Conservation (phyloP, 2,329 filamentous ascomycete genomes). For the Fusarium goolgardi region DNA sequence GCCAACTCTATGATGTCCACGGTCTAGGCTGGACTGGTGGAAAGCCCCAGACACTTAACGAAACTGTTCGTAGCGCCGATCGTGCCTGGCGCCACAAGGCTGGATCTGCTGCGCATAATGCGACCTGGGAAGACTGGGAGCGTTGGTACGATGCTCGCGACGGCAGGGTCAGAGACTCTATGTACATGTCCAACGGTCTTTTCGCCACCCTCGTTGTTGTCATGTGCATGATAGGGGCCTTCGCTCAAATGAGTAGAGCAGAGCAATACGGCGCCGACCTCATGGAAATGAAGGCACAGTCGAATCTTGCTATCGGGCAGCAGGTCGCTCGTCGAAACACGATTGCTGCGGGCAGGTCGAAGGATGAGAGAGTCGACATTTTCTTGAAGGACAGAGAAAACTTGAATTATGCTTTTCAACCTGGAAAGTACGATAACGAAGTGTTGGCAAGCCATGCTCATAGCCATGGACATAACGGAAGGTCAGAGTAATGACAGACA, state of each 20-base stretch:
- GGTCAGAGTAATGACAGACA: not conserved
- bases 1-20: conserved; percentile 82
- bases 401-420: conserved; percentile 49
- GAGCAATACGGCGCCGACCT: conserved; percentile 70
- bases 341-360: conserved; percentile 63
- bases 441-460: conserved; percentile 13
- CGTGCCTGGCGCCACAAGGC: conserved; percentile 61
- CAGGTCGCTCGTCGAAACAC: conserved; percentile 65
- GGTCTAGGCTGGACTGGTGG: conserved; percentile 81
- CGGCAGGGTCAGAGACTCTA: conserved; percentile 59
- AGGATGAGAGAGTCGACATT: conserved; percentile 76
- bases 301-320: conserved; percentile 73
- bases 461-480: conserved; percentile 12
- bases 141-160: conserved; percentile 72
- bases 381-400: conserved; percentile 81
- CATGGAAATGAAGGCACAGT: conserved; percentile 73
- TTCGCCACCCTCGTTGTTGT: conserved; percentile 78
- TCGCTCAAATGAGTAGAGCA: conserved; percentile 78
- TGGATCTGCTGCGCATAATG: conserved; percentile 72
- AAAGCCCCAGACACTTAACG: conserved; percentile 64
- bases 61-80: conserved; percentile 54
- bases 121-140: conserved; percentile 99
- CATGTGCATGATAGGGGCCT: conserved; percentile 75
- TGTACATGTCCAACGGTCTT: conserved; percentile 80
- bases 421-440: conserved; percentile 48